Evolutionary conservation across 2,329 filamentous ascomycete species (phyloP).

Genomic region (Madurella mycetomatis): DNA sequence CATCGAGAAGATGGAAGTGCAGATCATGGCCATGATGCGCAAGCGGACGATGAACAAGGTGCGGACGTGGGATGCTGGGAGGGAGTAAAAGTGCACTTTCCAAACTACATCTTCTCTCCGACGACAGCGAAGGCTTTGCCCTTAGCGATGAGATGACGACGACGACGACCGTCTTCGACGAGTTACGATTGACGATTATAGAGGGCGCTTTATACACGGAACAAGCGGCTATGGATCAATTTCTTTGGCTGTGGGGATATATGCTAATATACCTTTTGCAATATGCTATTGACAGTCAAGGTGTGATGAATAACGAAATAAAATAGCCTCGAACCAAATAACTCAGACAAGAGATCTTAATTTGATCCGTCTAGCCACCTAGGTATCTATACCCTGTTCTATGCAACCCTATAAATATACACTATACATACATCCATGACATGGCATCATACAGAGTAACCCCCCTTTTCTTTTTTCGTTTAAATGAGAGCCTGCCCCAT

Average conservation of each 20-base stretch:
- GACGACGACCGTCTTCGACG: background rate
- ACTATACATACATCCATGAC: conserved; percentile 2
- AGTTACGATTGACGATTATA: background rate
- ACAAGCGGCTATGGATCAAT: background rate
- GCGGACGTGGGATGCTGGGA: conserved; percentile 44
- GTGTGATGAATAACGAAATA: background rate
- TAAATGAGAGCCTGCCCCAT: conserved; percentile 74
- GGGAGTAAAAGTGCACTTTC: background rate
- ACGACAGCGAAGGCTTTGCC: background rate
- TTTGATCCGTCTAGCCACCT: background rate
- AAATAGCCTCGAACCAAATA: background rate
- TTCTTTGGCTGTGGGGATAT: background rate
- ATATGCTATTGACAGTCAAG: background rate
- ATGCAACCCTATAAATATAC: background rate
- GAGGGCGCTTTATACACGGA: background rate
- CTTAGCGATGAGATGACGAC: background rate
- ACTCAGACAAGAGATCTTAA: background rate
- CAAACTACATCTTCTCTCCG: background rate
- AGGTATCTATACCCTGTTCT: conserved; percentile 6
- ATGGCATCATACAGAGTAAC: conserved; percentile 8
- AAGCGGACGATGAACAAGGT: conserved; percentile 54
- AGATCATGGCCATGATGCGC: conserved; percentile 53
- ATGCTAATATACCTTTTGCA: background rate
- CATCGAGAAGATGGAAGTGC: conserved; percentile 53
- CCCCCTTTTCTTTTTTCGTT: background rate